Evolutionary conservation across 139 green algal species (phyloP), one percentile per base, ranked within the genome.

Genomic region (Ostreobium quekettii): DNA sequence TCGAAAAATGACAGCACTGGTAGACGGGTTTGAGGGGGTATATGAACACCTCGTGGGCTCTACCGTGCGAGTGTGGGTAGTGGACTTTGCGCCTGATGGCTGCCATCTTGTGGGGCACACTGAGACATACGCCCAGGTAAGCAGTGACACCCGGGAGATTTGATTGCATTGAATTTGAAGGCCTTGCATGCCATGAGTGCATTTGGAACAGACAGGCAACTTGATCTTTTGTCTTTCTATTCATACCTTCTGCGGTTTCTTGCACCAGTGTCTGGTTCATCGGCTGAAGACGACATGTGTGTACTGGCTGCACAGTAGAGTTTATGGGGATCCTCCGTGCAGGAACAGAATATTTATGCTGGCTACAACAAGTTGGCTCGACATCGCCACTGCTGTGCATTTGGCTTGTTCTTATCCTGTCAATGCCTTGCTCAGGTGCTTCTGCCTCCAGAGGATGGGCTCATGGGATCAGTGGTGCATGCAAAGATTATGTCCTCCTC

Each of bases 51-150:
- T 95, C 26, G 75, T 91, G 48, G 90, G 90, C 38, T 81, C 29
- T 28, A 65, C 24, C 6, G 66, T 91, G 63, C 66, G 73, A 30
- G 88, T 90, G 26, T 91, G 80, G 69, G 83, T 97, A 42, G 89
- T 93, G 35, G 91, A 97, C 65, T 71, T 56, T 19, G 91, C 91
- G 7, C 78, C 90, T 1, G 90, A 97, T 56, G 77, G 80, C 0
- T 31, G 64, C 28, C 70, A 78, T 33, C 73, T 95, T 29, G 86
- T 95, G 26, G 87, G 71, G 0, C 91, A 96, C 74, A 92, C 79
- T 66, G 84, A 87, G 60, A 82, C 62, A 49, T 97, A 97, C 73
- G 68, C 72, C 11, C 90, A 97, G 85, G 87, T 95, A 57, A 29
- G 59, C 35, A 47, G 15, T 47, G 8, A 32, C 11, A 0, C 1